phyloP scores from a whole-genome alignment of 2,329 filamentous ascomycete genomes.

The Laburnicola sp. region DNA sequence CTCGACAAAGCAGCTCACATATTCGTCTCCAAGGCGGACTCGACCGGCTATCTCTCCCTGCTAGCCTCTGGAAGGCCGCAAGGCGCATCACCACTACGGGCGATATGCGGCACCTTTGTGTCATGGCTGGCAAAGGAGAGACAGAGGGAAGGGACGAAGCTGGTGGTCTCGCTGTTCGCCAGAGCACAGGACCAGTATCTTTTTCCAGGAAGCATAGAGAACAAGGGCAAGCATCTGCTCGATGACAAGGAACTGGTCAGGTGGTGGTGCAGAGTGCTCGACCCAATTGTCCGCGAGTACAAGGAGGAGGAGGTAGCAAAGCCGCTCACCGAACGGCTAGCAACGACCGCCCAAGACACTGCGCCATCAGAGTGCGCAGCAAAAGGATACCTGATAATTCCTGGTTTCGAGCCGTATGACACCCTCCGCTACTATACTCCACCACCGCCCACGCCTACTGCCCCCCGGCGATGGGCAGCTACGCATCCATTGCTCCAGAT shows the following conservation, averaged over 20 bases:
- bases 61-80: constrained; percentile 57
- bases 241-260: constrained; percentile 87
- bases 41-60: constrained; percentile 80
- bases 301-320: constrained; percentile 47
- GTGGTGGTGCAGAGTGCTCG: constrained; percentile 92
- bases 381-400: constrained; percentile 84
- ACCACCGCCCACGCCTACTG: constrained; percentile 45
- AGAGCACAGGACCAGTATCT: constrained; percentile 91
- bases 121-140: constrained; percentile 71
- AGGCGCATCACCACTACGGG: constrained; percentile 70
- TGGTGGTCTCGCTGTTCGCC: constrained; percentile 88
- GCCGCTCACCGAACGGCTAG: constrained; percentile 35
- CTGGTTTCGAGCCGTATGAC: constrained; percentile 81
- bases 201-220: constrained; percentile 88
- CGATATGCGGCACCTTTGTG: constrained; percentile 75
- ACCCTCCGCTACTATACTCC: constrained; percentile 75
- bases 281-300: constrained; percentile 67
- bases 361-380: constrained; percentile 45
- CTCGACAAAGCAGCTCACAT: constrained; percentile 74
- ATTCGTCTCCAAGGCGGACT: constrained; percentile 96
- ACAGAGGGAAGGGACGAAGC: constrained; percentile 65
- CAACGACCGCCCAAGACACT: constrained; percentile 26
- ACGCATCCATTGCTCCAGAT: constrained; percentile 76
- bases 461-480: constrained; percentile 53
- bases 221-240: constrained; percentile 82